Evolutionary conservation across 2,329 filamentous ascomycete species (phyloP).

Genomic region (Pyrenophora graminea): DNA sequence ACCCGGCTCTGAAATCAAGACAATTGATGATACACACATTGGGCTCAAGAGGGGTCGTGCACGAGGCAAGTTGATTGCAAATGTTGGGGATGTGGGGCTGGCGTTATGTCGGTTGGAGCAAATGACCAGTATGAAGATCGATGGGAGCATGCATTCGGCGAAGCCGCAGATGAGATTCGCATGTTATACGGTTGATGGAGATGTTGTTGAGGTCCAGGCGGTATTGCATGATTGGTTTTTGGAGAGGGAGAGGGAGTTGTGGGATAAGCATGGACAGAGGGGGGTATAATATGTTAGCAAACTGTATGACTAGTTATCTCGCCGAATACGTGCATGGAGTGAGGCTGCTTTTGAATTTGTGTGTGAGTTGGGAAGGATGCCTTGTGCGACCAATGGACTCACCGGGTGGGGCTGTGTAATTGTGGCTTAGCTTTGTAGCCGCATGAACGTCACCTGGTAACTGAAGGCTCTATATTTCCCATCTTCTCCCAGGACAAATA

Average conservation of each 20-base stretch:
- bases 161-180: conserved; percentile 60
- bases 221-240: conserved; percentile 80
- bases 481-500: neutral
- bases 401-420: conserved; percentile 26
- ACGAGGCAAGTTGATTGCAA: conserved; percentile 78
- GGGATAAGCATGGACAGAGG: conserved; percentile 33
- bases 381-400: conserved; percentile 6
- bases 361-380: neutral
- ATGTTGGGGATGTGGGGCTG: conserved; percentile 83
- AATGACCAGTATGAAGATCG: conserved; percentile 81
- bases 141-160: conserved; percentile 65
- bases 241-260: conserved; percentile 43
- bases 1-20: conserved; percentile 58
- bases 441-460: neutral
- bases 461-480: neutral
- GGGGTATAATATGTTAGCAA: neutral
- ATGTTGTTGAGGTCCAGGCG: conserved; percentile 53
- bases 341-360: too few relatives aligned
- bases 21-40: conserved; percentile 51
- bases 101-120: conserved; percentile 84
- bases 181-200: conserved; percentile 16
- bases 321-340: too few relatives aligned
- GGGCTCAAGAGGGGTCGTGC: conserved; percentile 60
- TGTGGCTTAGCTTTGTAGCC: conserved; percentile 24
- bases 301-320: too few relatives aligned